Evolutionary conservation across 1,139 yeast genomes (phyloP).

Genomic region (Tardiomyces digboiensis): DNA sequence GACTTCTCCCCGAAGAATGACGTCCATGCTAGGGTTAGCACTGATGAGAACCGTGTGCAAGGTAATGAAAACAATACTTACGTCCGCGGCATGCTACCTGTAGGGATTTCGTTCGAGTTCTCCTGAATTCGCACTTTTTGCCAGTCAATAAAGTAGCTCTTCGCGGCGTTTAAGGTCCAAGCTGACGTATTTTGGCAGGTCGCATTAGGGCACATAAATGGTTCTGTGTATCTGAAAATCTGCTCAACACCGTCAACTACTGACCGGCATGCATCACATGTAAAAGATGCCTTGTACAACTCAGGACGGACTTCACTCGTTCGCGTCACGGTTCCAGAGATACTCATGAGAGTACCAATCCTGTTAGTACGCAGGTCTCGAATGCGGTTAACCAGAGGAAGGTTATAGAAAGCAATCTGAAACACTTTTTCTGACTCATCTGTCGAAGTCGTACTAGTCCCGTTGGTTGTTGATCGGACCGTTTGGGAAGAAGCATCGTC

Average conservation of each 20-base stretch:
- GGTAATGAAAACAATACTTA: not conserved
- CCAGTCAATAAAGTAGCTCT: slow-evolving; percentile 93
- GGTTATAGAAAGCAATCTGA: slow-evolving; percentile 82
- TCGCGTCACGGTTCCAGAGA: slow-evolving; percentile 94
- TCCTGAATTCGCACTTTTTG: slow-evolving; percentile 95
- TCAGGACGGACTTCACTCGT: slow-evolving; percentile 98
- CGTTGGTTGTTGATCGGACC: slow-evolving; percentile 12
- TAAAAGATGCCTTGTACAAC: slow-evolving; percentile 74
- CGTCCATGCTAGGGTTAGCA: slow-evolving; percentile 42
- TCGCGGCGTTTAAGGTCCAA: slow-evolving; percentile 77
- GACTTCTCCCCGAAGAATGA: slow-evolving; percentile 84
- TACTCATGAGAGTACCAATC: slow-evolving; percentile 76
- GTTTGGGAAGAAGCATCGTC: slow-evolving; percentile 15
- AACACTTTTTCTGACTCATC: slow-evolving; percentile 62
- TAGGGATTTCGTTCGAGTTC: slow-evolving; percentile 91
- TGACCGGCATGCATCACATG: slow-evolving; percentile 85
- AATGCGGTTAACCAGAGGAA: slow-evolving; percentile 76
- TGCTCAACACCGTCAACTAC: slow-evolving; percentile 88
- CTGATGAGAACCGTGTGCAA: not conserved
- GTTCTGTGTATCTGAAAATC: slow-evolving; percentile 89
- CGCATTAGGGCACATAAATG: slow-evolving; percentile 82
- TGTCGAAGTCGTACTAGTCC: slow-evolving; percentile 17
- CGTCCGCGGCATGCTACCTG: slow-evolving; percentile 99
- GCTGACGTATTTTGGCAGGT: slow-evolving; percentile 80
- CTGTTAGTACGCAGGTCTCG: slow-evolving; percentile 87